Evolutionary conservation across 164 flowering plant species (phyloP), one percentile per base, ranked within the genome.

Genomic region (Chimonanthus praecox): DNA sequence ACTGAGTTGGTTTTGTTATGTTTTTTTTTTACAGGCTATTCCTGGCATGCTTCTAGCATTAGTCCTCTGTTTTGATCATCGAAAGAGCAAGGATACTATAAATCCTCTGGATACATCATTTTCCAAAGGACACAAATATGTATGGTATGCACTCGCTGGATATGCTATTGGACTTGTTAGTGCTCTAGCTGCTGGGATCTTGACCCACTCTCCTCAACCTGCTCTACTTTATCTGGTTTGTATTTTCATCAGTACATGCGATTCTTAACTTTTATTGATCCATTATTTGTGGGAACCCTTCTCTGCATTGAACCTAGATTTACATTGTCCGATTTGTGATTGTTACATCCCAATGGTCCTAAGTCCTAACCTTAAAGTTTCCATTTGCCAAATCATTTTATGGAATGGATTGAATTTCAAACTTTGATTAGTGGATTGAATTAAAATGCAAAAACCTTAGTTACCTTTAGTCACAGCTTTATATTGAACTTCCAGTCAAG

Each of bases 151-250:
- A 65, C 82, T 87, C 73, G 74, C 87, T 20, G 98, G 97, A 68
- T 95, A 93, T 80, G 90, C 91, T 67, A 75, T 92, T 74, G 97
- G 98, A 66, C 86, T 93, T 10, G 78, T 95, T 50, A 68, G 84
- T 74, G 97, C 99, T 73, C 81, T 93, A 71, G 86, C 94, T 43
- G 94, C 92, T 80, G 98, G 99, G 43, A 81, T 90, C 67, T 84
- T 95, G 83, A 92, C 91, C 67, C 97, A 81, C 65, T 82, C 94
- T 49, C 94, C 97, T 49, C 98, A 93, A 77, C 98, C 98, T 49
- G 97, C 99, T n/a, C 95, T 95, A 78, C 88, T 95, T 49, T 95
- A 90, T 83, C 88, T 95, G 96, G 99, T 95, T 33, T 33, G 87
- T 64, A 75, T 72, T 47, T 46, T 63, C 21, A 7, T 33, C 7